Conservation (phyloP, 2,329 filamentous ascomycete species). For the Curvularia sp. region DNA sequence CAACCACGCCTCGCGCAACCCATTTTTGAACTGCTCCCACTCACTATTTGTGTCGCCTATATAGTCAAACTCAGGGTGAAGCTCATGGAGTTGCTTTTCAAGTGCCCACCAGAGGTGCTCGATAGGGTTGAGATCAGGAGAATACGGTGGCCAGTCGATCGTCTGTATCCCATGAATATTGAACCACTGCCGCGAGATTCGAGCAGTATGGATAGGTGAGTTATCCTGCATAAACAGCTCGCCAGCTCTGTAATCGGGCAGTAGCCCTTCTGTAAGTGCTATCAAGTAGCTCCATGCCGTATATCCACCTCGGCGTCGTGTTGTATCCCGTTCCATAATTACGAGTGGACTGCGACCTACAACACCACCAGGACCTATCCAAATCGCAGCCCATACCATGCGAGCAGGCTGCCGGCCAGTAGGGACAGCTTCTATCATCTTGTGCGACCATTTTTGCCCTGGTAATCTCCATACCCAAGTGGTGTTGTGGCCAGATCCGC, state of each 20-base stretch:
- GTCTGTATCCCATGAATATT: background rate
- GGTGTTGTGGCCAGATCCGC: slow-evolving; percentile 5
- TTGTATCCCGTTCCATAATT: slow-evolving; percentile 20
- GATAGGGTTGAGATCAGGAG: slow-evolving; percentile 34
- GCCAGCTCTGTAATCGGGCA: slow-evolving; percentile 3
- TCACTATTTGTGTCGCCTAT: slow-evolving; percentile 7
- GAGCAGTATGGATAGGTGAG: slow-evolving; percentile 27
- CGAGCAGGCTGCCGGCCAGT: slow-evolving; percentile 1
- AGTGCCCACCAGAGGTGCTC: slow-evolving; percentile 30
- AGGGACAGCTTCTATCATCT: background rate
- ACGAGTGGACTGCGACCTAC: slow-evolving; percentile 9
- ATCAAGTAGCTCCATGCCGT: slow-evolving; percentile 11
- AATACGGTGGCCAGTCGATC: slow-evolving; percentile 26
- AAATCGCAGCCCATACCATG: slow-evolving; percentile 14
- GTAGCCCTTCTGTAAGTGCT: slow-evolving; percentile 13
- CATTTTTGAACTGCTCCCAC: slow-evolving; percentile 5
- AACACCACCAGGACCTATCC: slow-evolving; percentile 7
- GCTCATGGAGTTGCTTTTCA: slow-evolving; percentile 1
- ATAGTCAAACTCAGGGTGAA: slow-evolving; percentile 14
- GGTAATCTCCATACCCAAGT: slow-evolving; percentile 1
- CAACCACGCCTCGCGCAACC: slow-evolving; percentile 5
- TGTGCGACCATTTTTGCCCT: slow-evolving; percentile 1
- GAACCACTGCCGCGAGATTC: slow-evolving; percentile 12
- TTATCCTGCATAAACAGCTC: slow-evolving; percentile 33
- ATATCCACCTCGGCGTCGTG: slow-evolving; percentile 9